phyloP scores from a whole-genome alignment of 78 protist genomes.

The Carpediemonas membranifera region DNA sequence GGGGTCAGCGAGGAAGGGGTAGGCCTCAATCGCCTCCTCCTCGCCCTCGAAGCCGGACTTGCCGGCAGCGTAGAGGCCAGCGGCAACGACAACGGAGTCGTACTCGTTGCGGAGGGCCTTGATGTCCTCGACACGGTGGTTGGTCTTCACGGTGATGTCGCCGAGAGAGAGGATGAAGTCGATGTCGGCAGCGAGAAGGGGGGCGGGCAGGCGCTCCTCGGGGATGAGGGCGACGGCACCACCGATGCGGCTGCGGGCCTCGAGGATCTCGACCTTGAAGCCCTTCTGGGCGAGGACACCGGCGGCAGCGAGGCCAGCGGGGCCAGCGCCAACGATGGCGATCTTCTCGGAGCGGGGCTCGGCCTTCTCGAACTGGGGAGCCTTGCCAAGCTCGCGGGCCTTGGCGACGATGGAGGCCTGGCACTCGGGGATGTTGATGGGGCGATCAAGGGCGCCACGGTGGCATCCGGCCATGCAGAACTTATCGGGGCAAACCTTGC shows the following conservation, averaged over 20 bases:
- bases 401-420: slow-evolving; percentile 19
- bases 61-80: neutral
- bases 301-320: slow-evolving; percentile 16
- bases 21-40: neutral
- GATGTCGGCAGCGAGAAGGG: neutral
- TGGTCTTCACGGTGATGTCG: neutral
- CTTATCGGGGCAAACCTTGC: slow-evolving; percentile 2
- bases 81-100: neutral
- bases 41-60: neutral
- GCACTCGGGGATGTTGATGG: slow-evolving; percentile 8
- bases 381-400: neutral
- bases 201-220: neutral
- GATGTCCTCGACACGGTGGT: neutral
- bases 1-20: neutral
- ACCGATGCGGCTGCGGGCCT: neutral
- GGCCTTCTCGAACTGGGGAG: neutral
- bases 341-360: neutral
- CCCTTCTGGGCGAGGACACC: slow-evolving; percentile 5
- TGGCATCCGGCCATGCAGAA: neutral
- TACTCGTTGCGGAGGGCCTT: neutral
- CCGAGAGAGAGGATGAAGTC: neutral
- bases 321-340: slow-evolving; percentile 13
- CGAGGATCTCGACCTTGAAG: neutral
- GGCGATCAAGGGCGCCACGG: neutral
- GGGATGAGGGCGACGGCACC: slow-evolving; percentile 5